These are phyloP conservation scores for Volvariella volvacea DNA, from an alignment of 1,284 basidiomycete species.

Conservation along the genomic window DNA sequence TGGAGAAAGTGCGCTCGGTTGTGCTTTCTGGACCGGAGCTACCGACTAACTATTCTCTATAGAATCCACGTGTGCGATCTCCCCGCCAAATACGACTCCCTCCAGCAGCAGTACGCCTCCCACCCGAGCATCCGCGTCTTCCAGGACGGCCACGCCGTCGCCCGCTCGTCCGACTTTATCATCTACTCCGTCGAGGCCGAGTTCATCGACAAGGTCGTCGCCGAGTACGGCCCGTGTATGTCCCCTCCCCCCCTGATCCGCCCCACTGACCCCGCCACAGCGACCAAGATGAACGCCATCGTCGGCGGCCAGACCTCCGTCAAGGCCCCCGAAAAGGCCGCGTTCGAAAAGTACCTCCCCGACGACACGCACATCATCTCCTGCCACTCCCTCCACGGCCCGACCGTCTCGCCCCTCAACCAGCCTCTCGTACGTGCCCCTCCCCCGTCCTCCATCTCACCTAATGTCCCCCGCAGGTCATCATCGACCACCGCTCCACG, in stretches of 20 bases:
- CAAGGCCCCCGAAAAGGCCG: conserved; percentile 88
- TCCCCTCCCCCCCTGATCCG: conserved; percentile 7
- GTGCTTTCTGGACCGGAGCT: conserved; percentile 1
- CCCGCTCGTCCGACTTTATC: conserved; percentile 82
- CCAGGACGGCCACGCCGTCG: conserved; percentile 78
- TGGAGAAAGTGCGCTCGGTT: conserved; percentile 71
- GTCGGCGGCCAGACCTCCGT: conserved; percentile 96
- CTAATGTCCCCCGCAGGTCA: conserved; percentile 52
- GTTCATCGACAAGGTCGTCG: conserved; percentile 79
- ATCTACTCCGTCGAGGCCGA: conserved; percentile 96
- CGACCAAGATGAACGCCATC: conserved; percentile 88
- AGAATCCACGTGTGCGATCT: conserved; percentile 93
- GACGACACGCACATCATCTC: conserved; percentile 86
- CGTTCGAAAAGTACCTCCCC: conserved; percentile 89
- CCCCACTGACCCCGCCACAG: conserved; percentile 30
- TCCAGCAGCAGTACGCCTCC: conserved; percentile 54
- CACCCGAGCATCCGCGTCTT: conserved; percentile 60
- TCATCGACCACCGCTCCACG: conserved; percentile 85
- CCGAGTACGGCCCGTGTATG: conserved; percentile 87
- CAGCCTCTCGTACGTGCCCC: conserved; percentile 72
- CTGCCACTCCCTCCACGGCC: conserved; percentile 93
- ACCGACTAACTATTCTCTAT: conserved; percentile 5
- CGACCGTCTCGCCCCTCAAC: conserved; percentile 83
- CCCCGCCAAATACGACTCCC: conserved; percentile 66
- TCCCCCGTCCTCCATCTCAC: neutral